Percentiles rank a stretch among this genome's conserved stretches.
Evolutionary conservation across 2,329 filamentous ascomycete species (phyloP).

Genomic region (Fusarium dimerum): DNA sequence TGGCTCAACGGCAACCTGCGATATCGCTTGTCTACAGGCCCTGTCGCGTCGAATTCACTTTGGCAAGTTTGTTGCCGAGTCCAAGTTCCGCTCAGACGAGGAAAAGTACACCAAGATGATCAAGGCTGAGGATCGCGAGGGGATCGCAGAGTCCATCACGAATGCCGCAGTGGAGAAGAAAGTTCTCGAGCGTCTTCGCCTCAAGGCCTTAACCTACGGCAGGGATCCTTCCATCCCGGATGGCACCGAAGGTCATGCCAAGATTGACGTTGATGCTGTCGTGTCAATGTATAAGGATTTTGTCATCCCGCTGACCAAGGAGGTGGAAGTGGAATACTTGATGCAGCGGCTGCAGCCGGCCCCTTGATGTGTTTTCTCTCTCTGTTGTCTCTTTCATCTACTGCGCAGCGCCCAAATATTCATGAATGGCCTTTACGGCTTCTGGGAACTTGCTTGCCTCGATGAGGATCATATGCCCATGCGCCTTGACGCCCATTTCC

Average conservation of each 20-base stretch:
- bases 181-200: conserved; percentile 79
- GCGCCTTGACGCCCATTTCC: conserved; percentile 83
- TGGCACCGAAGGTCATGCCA: conserved; percentile 58
- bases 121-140: conserved; percentile 73
- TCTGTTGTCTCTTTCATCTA: conserved; percentile 23
- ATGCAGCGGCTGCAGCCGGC: conserved; percentile 77
- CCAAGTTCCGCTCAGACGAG: conserved; percentile 84
- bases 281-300: conserved; percentile 88
- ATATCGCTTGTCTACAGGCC: conserved; percentile 88
- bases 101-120: conserved; percentile 83
- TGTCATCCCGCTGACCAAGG: conserved; percentile 97
- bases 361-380: conserved; percentile 16
- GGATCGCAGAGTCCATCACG: conserved; percentile 88
- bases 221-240: conserved; percentile 74
- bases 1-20: conserved; percentile 85
- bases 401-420: conserved; percentile 66
- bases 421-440: conserved; percentile 73
- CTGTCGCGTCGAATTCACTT: conserved; percentile 92
- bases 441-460: conserved; percentile 75
- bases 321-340: conserved; percentile 96
- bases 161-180: conserved; percentile 86
- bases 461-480: conserved; percentile 83
- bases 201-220: conserved; percentile 93
- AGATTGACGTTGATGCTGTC: conserved; percentile 91
- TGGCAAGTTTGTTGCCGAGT: conserved; percentile 97